These are phyloP conservation scores for Suillus clintonianus DNA, from an alignment of 768 basidiomycete species.

Conservation along the genomic window DNA sequence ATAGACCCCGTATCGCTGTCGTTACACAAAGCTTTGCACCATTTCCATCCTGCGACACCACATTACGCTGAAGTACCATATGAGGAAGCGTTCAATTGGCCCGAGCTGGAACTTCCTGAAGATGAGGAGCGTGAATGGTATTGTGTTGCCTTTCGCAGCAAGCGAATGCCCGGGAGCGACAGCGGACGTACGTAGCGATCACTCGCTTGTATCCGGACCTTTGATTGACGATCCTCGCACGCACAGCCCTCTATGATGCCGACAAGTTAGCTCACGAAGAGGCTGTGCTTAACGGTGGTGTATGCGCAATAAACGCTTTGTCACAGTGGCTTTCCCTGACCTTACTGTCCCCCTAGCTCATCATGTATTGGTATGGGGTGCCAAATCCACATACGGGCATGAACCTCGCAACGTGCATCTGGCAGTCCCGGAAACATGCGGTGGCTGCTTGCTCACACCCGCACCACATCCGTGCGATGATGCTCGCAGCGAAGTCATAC, in stretches of 20 bases:
- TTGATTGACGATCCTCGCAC: neutral
- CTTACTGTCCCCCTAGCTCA: slow-evolving; percentile 46
- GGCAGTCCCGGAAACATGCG: slow-evolving; percentile 88
- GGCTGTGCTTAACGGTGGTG: slow-evolving; percentile 84
- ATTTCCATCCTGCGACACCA: slow-evolving; percentile 60
- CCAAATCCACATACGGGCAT: slow-evolving; percentile 74
- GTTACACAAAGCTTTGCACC: slow-evolving; percentile 82
- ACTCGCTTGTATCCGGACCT: neutral
- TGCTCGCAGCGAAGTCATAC: slow-evolving; percentile 74
- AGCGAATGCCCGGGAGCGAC: slow-evolving; percentile 71
- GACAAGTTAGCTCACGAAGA: slow-evolving; percentile 91
- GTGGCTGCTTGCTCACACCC: slow-evolving; percentile 77
- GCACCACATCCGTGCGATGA: slow-evolving; percentile 82
- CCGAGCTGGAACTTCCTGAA: slow-evolving; percentile 61
- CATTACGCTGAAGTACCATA: slow-evolving; percentile 71
- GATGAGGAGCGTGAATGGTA: slow-evolving; percentile 89
- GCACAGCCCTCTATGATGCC: slow-evolving; percentile 79
- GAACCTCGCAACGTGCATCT: slow-evolving; percentile 95
- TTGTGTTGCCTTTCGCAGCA: slow-evolving; percentile 86
- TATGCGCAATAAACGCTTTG: slow-evolving; percentile 44
- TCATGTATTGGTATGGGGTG: slow-evolving; percentile 94
- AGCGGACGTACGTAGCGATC: slow-evolving; percentile 50
- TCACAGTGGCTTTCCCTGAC: slow-evolving; percentile 8
- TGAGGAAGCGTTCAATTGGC: slow-evolving; percentile 87
- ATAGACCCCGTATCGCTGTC: slow-evolving; percentile 86